Conservation (phyloP, 352 stramenopile species). For the Blastocystis hominis region DNA sequence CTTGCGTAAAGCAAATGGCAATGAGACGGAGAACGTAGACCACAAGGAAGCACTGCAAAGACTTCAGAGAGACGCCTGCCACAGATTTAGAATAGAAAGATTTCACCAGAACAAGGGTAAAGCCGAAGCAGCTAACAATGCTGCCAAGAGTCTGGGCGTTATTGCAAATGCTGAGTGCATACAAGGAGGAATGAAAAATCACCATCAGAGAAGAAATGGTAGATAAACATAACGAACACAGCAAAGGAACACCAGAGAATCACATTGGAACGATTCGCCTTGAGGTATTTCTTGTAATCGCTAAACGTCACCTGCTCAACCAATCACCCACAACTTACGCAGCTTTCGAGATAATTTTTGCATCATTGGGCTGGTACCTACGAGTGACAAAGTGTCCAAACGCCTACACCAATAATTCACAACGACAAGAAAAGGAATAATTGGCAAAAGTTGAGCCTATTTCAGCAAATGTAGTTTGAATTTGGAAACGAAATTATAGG, state of each 20-base stretch:
- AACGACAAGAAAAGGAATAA: neutral
- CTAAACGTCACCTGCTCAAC: neutral
- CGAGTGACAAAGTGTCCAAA: neutral
- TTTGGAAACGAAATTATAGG: neutral
- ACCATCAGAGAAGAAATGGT: slow-evolving; percentile 87
- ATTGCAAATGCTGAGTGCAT: neutral
- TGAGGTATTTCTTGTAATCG: slow-evolving; percentile 62
- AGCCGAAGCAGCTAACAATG: slow-evolving; percentile 74
- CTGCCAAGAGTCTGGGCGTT: slow-evolving; percentile 72
- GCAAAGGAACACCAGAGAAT: slow-evolving; percentile 86
- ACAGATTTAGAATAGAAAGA: slow-evolving; percentile 74
- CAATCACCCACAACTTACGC: neutral
- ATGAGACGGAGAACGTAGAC: slow-evolving; percentile 75
- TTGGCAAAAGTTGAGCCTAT: neutral
- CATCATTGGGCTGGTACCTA: neutral
- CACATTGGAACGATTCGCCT: slow-evolving; percentile 84
- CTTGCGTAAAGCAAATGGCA: slow-evolving; percentile 74
- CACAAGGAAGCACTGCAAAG: slow-evolving; percentile 74
- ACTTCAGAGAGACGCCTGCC: slow-evolving; percentile 72
- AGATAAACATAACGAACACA: slow-evolving; percentile 83
- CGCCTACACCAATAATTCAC: neutral
- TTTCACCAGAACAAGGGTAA: slow-evolving; percentile 76
- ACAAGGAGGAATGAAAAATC: slow-evolving; percentile 87
- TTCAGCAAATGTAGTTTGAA: neutral
- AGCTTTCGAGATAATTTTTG: slow-evolving; percentile 1